These are phyloP conservation scores for Trametes sp. DNA, from an alignment of 1,284 basidiomycete genomes.

Conservation along the genomic window DNA sequence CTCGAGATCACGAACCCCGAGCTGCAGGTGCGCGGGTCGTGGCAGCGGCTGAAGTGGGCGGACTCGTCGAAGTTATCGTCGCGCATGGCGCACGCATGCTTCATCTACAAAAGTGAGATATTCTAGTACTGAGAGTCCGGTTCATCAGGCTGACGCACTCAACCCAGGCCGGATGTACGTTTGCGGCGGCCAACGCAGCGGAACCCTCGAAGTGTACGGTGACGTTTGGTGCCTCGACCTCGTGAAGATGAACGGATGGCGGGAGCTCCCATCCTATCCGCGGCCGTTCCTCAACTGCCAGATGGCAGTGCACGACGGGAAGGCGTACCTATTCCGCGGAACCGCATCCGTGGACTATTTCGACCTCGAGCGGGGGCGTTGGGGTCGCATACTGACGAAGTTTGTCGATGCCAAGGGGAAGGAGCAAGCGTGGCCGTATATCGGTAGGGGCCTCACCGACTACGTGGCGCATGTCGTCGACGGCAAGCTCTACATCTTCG, in stretches of 20 bases:
- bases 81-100: constrained; percentile 34
- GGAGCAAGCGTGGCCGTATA: constrained; percentile 40
- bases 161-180: constrained; percentile 44
- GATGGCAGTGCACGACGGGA: constrained; percentile 41
- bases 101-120: constrained; percentile 34
- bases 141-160: neutral
- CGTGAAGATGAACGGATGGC: constrained; percentile 40
- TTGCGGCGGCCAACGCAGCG: constrained; percentile 42
- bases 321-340: constrained; percentile 46
- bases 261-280: constrained; percentile 41
- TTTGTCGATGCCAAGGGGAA: constrained; percentile 31
- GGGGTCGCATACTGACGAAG: constrained; percentile 41
- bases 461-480: constrained; percentile 40
- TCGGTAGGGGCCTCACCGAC: constrained; percentile 31
- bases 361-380: constrained; percentile 43
- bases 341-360: constrained; percentile 40
- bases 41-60: constrained; percentile 36
- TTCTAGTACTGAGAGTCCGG: no score
- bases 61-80: constrained; percentile 27
- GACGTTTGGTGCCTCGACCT: constrained; percentile 48
- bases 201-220: constrained; percentile 38
- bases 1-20: constrained; percentile 18
- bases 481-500: constrained; percentile 41
- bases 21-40: constrained; percentile 38
- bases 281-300: constrained; percentile 32